These are phyloP conservation scores for Eleusine coracana DNA, from an alignment of 176 grass and related monocot species.

Conservation along the genomic window DNA sequence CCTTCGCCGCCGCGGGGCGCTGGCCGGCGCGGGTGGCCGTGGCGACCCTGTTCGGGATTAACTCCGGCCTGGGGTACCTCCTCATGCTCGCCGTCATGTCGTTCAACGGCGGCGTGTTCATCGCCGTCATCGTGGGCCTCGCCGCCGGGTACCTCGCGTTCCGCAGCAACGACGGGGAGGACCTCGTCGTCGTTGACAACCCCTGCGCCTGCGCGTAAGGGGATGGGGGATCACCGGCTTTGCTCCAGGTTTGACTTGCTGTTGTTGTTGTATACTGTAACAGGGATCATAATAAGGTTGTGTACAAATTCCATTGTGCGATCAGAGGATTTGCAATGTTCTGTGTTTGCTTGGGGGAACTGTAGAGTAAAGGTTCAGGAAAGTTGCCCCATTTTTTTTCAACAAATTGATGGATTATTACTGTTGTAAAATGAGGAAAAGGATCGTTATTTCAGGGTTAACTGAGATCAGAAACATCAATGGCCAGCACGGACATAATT, in stretches of 20 bases:
- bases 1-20: not conserved
- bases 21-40: constrained; percentile 36
- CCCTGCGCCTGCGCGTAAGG: constrained; percentile 82
- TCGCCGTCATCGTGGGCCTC: constrained; percentile 74
- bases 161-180: constrained; percentile 74
- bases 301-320: constrained; percentile 46
- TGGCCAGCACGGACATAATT: not conserved
- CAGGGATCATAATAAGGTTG: constrained; percentile 29
- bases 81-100: constrained; percentile 99
- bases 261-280: constrained; percentile 40
- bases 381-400: not conserved
- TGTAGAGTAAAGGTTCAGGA: constrained; percentile 28
- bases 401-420: constrained; percentile 5
- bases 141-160: constrained; percentile 80
- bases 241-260: constrained; percentile 23
- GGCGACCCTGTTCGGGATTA: constrained; percentile 77
- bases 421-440: not conserved
- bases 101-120: constrained; percentile 89
- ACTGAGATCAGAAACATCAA: constrained; percentile 1
- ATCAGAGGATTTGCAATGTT: constrained; percentile 31
- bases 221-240: not conserved
- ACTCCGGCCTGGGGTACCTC: constrained; percentile 85
- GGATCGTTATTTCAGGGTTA: not conserved
- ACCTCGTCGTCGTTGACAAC: constrained; percentile 64
- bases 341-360: constrained; percentile 19